These are phyloP conservation scores for Venturia carpophila DNA, from an alignment of 2,329 filamentous ascomycete species.

Conservation along the genomic window DNA sequence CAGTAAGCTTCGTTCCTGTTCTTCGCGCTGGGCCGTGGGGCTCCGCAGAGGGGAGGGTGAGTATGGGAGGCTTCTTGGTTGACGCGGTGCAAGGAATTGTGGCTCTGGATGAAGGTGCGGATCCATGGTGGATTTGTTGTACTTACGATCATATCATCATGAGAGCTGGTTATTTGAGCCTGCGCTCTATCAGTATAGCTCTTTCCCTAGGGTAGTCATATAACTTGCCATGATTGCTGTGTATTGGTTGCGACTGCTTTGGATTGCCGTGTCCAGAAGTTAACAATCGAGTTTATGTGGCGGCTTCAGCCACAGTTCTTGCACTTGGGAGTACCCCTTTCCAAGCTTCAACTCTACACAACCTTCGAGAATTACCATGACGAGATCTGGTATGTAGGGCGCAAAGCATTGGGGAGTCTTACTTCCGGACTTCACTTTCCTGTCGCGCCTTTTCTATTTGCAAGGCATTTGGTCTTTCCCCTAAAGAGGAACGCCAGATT, in stretches of 20 bases:
- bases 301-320: not conserved
- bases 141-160: constrained; percentile 99
- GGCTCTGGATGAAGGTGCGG: constrained; percentile 15
- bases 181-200: constrained; percentile 26
- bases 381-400: too few species aligned
- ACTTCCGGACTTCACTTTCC: too few species aligned
- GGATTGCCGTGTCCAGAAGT: not conserved
- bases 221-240: constrained; percentile 4
- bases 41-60: not conserved
- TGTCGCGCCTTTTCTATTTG: not conserved
- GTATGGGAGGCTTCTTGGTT: constrained; percentile 8
- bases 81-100: not conserved
- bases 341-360: not conserved
- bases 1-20: not conserved
- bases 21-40: not conserved
- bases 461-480: not conserved
- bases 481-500: too few species aligned
- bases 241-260: not conserved
- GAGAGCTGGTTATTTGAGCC: constrained; percentile 77
- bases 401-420: too few species aligned
- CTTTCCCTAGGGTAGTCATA: not conserved
- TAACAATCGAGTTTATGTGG: not conserved
- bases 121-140: constrained; percentile 19
- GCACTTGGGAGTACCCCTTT: not conserved
- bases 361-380: too few species aligned